These are phyloP conservation scores for Aspergillus sclerotialis DNA, from an alignment of 2,329 filamentous ascomycete genomes.

Conservation along the genomic window DNA sequence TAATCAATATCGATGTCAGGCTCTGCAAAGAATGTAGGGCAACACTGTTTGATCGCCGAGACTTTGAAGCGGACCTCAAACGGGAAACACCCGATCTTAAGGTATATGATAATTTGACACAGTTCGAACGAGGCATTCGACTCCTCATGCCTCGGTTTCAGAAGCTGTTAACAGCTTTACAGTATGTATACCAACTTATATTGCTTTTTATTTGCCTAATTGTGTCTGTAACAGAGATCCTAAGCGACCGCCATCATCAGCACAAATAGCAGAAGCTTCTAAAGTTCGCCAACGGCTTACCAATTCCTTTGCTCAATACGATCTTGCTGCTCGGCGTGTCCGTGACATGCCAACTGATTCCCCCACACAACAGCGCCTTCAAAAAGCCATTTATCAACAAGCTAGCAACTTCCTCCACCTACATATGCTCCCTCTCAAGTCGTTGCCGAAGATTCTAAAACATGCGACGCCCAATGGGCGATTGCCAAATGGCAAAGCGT, in stretches of 20 bases:
- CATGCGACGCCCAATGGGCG: conserved; percentile 51
- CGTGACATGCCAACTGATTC: conserved; percentile 70
- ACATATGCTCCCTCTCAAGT: conserved; percentile 83
- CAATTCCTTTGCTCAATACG: conserved; percentile 84
- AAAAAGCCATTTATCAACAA: conserved; percentile 74
- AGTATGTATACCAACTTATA: conserved; percentile 37
- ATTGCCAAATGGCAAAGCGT: conserved; percentile 17
- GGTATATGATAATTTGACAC: conserved; percentile 73
- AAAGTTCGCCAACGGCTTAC: conserved; percentile 86
- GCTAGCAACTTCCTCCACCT: conserved; percentile 78
- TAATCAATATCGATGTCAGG: conserved; percentile 70
- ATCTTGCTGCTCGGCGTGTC: conserved; percentile 70
- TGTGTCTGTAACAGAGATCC: conserved; percentile 44
- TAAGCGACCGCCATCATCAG: conserved; percentile 55
- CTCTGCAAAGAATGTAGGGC: conserved; percentile 86
- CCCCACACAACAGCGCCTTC: conserved; percentile 64
- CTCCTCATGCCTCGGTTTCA: conserved; percentile 79
- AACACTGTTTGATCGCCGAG: conserved; percentile 64
- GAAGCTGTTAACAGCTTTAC: conserved; percentile 63
- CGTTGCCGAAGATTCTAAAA: conserved; percentile 60
- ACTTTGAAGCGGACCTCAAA: conserved; percentile 65
- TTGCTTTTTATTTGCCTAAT: neutral
- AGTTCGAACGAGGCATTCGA: conserved; percentile 83
- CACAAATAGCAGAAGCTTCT: conserved; percentile 75
- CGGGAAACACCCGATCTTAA: conserved; percentile 67